phyloP scores from a whole-genome alignment of 352 stramenopile species.

The Pythium brassicae region DNA sequence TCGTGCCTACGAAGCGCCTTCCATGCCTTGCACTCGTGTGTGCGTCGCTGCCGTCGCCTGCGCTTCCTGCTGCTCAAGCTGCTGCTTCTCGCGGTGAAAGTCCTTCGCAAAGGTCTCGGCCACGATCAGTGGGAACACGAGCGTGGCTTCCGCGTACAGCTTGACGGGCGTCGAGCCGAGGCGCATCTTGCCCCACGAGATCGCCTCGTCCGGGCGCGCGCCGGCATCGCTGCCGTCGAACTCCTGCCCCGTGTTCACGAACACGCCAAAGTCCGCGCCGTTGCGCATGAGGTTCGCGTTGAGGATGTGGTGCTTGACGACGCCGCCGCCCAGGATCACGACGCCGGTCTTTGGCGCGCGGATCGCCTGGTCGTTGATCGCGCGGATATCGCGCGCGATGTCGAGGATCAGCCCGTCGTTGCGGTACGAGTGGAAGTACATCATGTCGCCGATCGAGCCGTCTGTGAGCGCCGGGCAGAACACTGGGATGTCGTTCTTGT shows the following conservation, averaged over 20 bases:
- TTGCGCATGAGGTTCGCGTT: constrained; percentile 99
- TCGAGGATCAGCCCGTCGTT: constrained; percentile 96
- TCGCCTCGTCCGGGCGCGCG: constrained; percentile 97
- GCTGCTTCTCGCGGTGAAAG: constrained; percentile 43
- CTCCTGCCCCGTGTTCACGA: constrained; percentile 97
- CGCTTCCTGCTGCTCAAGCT: constrained; percentile 14
- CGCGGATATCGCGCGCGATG: constrained; percentile 96
- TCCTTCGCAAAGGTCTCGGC: constrained; percentile 99
- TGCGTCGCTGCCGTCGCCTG: background rate
- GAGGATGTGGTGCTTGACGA: constrained; percentile 99
- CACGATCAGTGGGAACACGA: constrained; percentile 99
- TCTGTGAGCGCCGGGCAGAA: constrained; percentile 99
- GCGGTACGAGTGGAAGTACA: constrained; percentile 99
- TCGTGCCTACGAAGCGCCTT: background rate
- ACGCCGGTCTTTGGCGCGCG: constrained; percentile 94
- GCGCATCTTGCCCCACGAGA: constrained; percentile 99
- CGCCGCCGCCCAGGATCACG: constrained; percentile 97
- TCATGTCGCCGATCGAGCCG: constrained; percentile 99
- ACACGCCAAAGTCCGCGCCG: constrained; percentile 98
- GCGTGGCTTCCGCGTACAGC: constrained; percentile 95
- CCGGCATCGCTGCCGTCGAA: constrained; percentile 99
- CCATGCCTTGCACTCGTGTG: too few relatives aligned
- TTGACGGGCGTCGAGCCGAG: constrained; percentile 95
- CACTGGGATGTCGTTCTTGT: constrained; percentile 99
- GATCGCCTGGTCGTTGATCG: constrained; percentile 98